phyloP scores from a whole-genome alignment of 305 asterid genomes.

The Fraxinus nigra region DNA sequence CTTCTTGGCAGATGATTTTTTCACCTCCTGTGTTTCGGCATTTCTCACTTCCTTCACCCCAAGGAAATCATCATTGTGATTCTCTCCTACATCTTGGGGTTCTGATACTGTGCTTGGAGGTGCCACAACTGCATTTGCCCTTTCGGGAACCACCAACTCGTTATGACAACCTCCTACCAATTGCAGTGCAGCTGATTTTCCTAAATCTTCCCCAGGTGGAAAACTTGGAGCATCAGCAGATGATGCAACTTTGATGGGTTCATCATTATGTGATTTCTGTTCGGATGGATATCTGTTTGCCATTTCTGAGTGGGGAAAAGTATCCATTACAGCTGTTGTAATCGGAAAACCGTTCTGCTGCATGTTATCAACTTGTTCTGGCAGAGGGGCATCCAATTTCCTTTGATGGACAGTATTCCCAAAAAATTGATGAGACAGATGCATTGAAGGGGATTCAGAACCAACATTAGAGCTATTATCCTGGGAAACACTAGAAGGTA shows the following conservation, averaged over 20 bases:
- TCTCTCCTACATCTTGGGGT: slow-evolving; percentile 32
- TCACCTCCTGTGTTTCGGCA: slow-evolving; percentile 43
- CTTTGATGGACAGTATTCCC: slow-evolving; percentile 28
- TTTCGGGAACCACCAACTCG: slow-evolving; percentile 21
- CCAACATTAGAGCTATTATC: slow-evolving; percentile 37
- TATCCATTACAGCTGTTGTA: slow-evolving; percentile 26
- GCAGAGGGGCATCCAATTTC: slow-evolving; percentile 32
- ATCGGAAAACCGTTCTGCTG: slow-evolving; percentile 26
- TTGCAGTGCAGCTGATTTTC: slow-evolving; percentile 27
- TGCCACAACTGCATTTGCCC: slow-evolving; percentile 26
- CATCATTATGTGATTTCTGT: slow-evolving; percentile 27
- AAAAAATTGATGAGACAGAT: slow-evolving; percentile 46
- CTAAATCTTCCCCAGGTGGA: slow-evolving; percentile 28
- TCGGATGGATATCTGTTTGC: slow-evolving; percentile 24
- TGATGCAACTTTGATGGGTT: slow-evolving; percentile 20
- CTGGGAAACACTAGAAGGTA: slow-evolving; percentile 43
- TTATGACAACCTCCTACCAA: slow-evolving; percentile 15
- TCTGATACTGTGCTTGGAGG: slow-evolving; percentile 22
- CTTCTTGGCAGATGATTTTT: slow-evolving; percentile 66
- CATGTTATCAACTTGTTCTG: slow-evolving; percentile 38
- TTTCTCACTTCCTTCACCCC: slow-evolving; percentile 39
- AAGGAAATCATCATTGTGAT: slow-evolving; percentile 28
- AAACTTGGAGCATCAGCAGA: slow-evolving; percentile 23
- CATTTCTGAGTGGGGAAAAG: slow-evolving; percentile 25
- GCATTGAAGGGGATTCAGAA: slow-evolving; percentile 36